Base-by-base conservation (phyloP, 192 early-diverging fungal genomes). In the Chytriomyces confervae region DNA sequence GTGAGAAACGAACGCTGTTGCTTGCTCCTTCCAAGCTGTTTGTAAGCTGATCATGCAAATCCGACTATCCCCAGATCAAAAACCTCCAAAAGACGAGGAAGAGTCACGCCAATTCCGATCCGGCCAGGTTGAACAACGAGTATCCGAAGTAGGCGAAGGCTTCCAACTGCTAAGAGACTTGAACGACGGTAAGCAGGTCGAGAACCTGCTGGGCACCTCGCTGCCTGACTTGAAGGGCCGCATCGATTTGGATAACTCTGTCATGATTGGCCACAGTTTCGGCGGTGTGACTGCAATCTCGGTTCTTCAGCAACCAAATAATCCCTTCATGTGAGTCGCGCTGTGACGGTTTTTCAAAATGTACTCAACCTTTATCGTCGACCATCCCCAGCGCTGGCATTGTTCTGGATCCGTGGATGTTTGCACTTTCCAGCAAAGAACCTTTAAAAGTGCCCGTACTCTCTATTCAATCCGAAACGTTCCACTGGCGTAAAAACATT, bases 381-480 rank as follows among this genome's bases (percentile, higher is more conserved):
- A 20, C 13, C 44, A 11, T 3, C 7, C 66, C 11, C 36, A 70
- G 69, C 7, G n/a, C 24, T 44, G 77, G 77, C 5, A 69, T 79
- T n/a, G 24, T 63, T 13, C 49, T 79, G 16, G 77, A 79, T 47
- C 77, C 77, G 7, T 79, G 77, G 77, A 79, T 79, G 77, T 79
- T 60, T 50, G 69, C 77, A 6, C 16, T 79, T 20, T 47, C 18
- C 20, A 23, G n/a, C 69, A 50, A 5, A 11, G 6, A 18, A 5
- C 61, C 61, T 10, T 10, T 72, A 27, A 16, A 36, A 43, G 50
- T 20, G 8, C 77, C 77, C 3, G 13, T 79, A 13, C 43, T 79
- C 8, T 64, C 69, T 6, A 73, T 79, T 49, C 69, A 79, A 66
- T 61, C 61, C 36, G 65, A 73, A 62, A 23, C 7, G n/a, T 79